Base-by-base conservation (phyloP, 257 asterid genomes). In the Jacaranda copaia region DNA sequence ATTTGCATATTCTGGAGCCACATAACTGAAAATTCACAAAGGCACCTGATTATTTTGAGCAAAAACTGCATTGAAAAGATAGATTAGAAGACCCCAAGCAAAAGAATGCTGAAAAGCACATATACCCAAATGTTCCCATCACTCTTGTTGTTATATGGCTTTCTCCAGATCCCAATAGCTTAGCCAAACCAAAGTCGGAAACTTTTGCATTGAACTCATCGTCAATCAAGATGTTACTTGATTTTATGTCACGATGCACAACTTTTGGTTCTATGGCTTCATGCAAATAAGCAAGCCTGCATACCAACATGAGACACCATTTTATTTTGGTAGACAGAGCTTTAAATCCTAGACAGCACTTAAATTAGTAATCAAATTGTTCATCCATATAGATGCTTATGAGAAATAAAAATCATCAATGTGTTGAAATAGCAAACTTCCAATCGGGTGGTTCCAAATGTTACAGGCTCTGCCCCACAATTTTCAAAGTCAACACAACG, bases 241-340 rank as follows among this genome's bases (percentile, higher is more conserved):
- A 95, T 88, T 95, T 95, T 73, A 95, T 93, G 87, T 95, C 99
- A 38, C 99, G 96, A 49, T 95, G 99, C 36, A 95, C 83, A 18
- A 95, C 99, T 86, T 95, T 95, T 8, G 99, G 99, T 78, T 95
- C 99, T 78, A 95, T 90, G 69, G 99, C 93, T 82, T 95, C 99
- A 5, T 95, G 99, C 87, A 95, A 83, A 87, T 93, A 95, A 43
- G 99, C 96, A 74, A 95, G 96, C 83, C 99, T 95, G 90, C 85
- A 85, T 55, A 46, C 70, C 74, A 69, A 60, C 65, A 19, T 12
- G 36, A 9, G 19, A 38, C 62, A 38, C 5, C 57, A 36, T 43
- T 61, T n/a, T 18, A 73, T 25, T 63, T 35, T 12, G 48, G 12
- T 64, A n/a, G 49, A 49, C 20, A 45, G 70, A 70, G 60, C 32